A percentile compares a stretch with the other conserved stretches of the same genome.
Conservation (phyloP, 1,284 basidiomycete genomes). For the Anthracocystis setariae region DNA sequence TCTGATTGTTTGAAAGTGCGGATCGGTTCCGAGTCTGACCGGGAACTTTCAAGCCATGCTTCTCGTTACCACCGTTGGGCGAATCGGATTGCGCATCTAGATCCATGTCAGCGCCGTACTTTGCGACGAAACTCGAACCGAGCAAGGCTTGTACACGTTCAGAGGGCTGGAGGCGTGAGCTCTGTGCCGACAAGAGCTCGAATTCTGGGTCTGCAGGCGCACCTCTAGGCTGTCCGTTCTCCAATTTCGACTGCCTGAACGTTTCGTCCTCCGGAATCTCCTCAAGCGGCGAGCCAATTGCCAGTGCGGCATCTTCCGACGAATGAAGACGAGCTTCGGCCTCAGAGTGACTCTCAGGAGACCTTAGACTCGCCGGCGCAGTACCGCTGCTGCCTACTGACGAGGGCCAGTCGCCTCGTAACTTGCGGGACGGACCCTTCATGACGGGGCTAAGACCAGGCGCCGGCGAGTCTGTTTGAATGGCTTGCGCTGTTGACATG, state of each 20-base stretch:
- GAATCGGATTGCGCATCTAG: constrained; percentile 16
- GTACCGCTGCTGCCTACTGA: constrained; percentile 39
- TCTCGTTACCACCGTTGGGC: constrained; percentile 13
- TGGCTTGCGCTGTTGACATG: constrained; percentile 20
- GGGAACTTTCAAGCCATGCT: constrained; percentile 11
- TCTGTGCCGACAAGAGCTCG: constrained; percentile 19
- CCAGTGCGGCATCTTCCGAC: constrained; percentile 18
- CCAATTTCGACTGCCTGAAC: constrained; percentile 5
- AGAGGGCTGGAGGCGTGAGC: constrained; percentile 15
- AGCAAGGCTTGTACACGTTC: constrained; percentile 45
- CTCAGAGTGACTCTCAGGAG: constrained; percentile 16
- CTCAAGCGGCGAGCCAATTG: constrained; percentile 24
- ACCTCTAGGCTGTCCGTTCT: background rate
- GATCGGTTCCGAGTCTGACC: background rate
- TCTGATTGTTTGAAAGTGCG: constrained; percentile 11
- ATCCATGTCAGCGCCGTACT: constrained; percentile 34
- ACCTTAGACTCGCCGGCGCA: constrained; percentile 11
- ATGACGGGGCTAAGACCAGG: constrained; percentile 12
- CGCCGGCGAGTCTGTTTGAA: constrained; percentile 19
- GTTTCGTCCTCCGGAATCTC: constrained; percentile 28
- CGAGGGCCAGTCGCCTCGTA: constrained; percentile 41
- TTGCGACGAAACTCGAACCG: constrained; percentile 33
- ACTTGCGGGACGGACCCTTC: constrained; percentile 20
- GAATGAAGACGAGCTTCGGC: constrained; percentile 17
- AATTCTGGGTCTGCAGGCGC: constrained; percentile 6